phyloP scores from a whole-genome alignment of 225 moss, liverwort and hornwort species.

The Neckera pumila region DNA sequence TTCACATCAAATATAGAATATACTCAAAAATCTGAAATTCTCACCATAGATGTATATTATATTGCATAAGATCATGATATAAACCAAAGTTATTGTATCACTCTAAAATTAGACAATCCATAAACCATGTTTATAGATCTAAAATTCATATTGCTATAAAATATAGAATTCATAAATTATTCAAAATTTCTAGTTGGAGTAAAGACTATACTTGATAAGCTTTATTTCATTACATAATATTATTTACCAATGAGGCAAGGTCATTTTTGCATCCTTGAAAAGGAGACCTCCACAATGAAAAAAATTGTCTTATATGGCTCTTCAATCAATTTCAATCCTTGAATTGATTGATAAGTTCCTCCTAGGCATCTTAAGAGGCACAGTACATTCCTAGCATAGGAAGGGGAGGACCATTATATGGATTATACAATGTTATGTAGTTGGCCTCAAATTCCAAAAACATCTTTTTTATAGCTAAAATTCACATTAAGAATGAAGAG shows the following conservation, averaged over 20 bases:
- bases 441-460: not conserved
- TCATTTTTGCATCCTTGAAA: too few species aligned
- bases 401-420: accelerated
- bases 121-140: accelerated
- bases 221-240: not conserved
- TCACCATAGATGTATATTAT: not conserved
- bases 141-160: not conserved
- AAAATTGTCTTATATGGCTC: not conserved
- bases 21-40: not conserved
- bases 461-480: not conserved
- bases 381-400: not conserved
- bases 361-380: accelerated
- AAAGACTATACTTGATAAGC: not conserved
- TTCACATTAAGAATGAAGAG: not conserved
- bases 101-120: not conserved
- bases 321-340: accelerated
- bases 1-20: not conserved
- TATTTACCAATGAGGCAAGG: too few species aligned
- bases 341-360: not conserved
- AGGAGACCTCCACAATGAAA: accelerated
- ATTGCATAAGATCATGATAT: not conserved
- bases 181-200: not conserved
- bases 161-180: not conserved
- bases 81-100: not conserved
- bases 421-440: not conserved